Base-by-base conservation (phyloP, 257 asterid genomes). In the Eucommia ulmoides region DNA sequence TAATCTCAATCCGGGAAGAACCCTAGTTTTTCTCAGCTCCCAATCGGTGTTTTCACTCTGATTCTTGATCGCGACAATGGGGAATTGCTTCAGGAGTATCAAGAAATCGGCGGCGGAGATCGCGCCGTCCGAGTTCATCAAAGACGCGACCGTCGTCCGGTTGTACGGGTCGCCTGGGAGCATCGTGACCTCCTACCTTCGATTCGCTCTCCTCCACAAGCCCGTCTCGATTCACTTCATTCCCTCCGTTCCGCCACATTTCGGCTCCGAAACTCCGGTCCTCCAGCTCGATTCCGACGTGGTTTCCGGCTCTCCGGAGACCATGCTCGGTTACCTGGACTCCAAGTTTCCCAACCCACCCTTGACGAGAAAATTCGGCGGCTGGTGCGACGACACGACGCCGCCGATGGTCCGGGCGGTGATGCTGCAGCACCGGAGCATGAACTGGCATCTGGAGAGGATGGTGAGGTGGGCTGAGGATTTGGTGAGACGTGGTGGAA, bases 401-500 rank as follows among this genome's bases (percentile, higher is more conserved):
- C 97, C 94, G 63, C 21, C 68, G 71, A 74, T 89, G 62, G 98
- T 85, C 56, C 82, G 96, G 98, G 71, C 85, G 65, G 82, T 74
- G 75, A 70, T 65, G 57, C 63, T 89, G 73, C 98, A 89, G 73
- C 98, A 89, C 65, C 66, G 86, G 78, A 77, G 98, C 65, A 56
- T 89, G 46, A 57, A 23, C 71, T 89, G 93, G 94, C 98, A 89
- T 22, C 52, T 89, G 81, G 98, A 89, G 66, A 76, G 85, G 69
- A 67, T 89, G 88, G 82, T 74, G 74, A 79, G 81, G 84, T 89
- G 98, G 96, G 84, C 75, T 50, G 88, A 76, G 61, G 98, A 89
- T 52, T 56, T 89, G 81, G 76, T 60, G 69, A 74, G 70, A 50
- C 96, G 98, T 52, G 96, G 98, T 1, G 98, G 98, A 49, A 61